These are phyloP conservation scores for Lotus japonicus DNA, from an alignment of 306 rosid species.

Conservation along the genomic window DNA sequence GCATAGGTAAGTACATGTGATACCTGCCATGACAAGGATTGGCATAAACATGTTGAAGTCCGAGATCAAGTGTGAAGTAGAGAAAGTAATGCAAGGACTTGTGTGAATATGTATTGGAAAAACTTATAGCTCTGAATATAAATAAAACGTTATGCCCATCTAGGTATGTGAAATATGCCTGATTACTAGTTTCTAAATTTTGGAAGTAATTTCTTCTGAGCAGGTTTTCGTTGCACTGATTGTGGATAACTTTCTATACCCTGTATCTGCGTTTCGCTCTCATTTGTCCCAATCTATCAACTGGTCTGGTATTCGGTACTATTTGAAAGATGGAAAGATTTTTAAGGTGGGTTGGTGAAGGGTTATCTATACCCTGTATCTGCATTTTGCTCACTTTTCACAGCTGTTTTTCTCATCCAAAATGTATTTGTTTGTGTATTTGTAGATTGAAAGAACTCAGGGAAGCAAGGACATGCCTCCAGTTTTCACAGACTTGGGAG, in stretches of 20 bases:
- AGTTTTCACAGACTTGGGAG: slow-evolving; percentile 81
- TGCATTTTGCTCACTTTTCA: no score
- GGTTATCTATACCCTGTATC: no score
- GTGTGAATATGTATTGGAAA: not conserved
- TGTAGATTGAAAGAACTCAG: slow-evolving; percentile 77
- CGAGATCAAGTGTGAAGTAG: not conserved
- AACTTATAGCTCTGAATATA: not conserved
- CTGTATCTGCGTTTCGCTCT: slow-evolving; percentile 83
- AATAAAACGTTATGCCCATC: slow-evolving; percentile 7
- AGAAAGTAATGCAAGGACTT: slow-evolving; percentile 9
- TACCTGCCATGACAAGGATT: no score
- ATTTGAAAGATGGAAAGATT: slow-evolving; percentile 85
- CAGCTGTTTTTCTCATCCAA: slow-evolving; percentile 15
- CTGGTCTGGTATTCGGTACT: slow-evolving; percentile 93
- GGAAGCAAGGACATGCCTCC: slow-evolving; percentile 90
- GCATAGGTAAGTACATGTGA: no score
- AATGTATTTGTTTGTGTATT: slow-evolving; percentile 5
- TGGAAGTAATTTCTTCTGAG: slow-evolving; percentile 26
- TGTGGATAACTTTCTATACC: slow-evolving; percentile 93
- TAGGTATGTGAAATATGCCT: slow-evolving; percentile 10
- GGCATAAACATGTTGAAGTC: not conserved
- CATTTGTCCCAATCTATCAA: slow-evolving; percentile 90
- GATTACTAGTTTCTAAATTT: slow-evolving; percentile 22
- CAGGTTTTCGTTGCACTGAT: slow-evolving; percentile 90
- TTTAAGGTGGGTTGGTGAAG: slow-evolving; percentile 51